phyloP scores from a whole-genome alignment of 202 grass and related monocot species.

The Dendrocalamus latiflorus region DNA sequence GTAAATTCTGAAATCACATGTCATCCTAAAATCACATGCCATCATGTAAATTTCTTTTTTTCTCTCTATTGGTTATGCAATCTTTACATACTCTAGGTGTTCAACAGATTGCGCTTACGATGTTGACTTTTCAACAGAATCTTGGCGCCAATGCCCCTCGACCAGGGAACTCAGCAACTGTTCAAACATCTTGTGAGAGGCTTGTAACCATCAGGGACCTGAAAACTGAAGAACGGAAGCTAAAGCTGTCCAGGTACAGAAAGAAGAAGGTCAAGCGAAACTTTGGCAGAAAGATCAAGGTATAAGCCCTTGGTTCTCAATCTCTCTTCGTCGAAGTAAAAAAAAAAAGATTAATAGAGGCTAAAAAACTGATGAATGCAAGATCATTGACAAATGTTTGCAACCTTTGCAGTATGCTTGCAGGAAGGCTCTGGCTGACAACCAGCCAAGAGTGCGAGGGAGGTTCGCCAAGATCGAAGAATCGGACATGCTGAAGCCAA shows the following conservation, averaged over 20 bases:
- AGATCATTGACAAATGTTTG: neutral
- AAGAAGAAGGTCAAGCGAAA: constrained; percentile 97
- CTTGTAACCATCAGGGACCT: constrained; percentile 72
- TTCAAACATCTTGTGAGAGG: constrained; percentile 52
- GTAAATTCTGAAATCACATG: neutral
- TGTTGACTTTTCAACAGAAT: constrained; percentile 44
- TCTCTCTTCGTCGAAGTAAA: neutral
- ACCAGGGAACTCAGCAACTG: constrained; percentile 34
- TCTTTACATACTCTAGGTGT: neutral
- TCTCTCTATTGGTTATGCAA: neutral
- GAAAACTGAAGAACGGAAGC: constrained; percentile 82
- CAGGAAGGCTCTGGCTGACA: constrained; percentile 96
- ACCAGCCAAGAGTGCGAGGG: constrained; percentile 92
- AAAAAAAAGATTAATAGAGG: neutral
- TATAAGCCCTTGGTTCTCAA: constrained; percentile 15
- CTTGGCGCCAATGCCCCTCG: constrained; percentile 59
- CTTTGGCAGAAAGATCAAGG: constrained; percentile 99
- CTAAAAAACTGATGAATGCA: neutral
- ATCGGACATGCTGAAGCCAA: constrained; percentile 45
- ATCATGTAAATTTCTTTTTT: neutral
- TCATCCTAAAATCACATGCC: neutral
- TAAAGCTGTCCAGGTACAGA: constrained; percentile 93
- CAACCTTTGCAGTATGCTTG: constrained; percentile 67
- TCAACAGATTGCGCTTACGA: neutral
- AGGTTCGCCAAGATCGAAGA: constrained; percentile 95